Evolutionary conservation across 495 filamentous ascomycete genomes (phyloP).

Genomic region (Xylaria sp.): DNA sequence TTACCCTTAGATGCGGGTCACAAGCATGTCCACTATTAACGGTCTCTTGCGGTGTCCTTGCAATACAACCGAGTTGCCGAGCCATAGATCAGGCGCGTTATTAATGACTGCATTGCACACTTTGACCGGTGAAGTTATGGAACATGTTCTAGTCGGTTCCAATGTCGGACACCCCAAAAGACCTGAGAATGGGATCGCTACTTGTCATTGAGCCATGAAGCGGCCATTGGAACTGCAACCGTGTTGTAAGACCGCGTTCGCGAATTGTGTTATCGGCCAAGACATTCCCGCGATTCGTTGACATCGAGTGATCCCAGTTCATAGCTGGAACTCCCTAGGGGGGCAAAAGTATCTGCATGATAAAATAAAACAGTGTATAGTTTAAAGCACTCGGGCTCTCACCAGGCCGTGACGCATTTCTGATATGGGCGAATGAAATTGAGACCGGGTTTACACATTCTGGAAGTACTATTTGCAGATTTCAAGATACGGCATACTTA

Average conservation of each 20-base stretch:
- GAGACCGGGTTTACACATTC: neutral
- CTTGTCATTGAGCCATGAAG: conserved; percentile 19
- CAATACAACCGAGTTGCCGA: neutral
- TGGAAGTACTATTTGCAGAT: neutral
- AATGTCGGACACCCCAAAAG: neutral
- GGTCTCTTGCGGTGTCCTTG: conserved; percentile 1
- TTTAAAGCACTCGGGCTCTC: neutral
- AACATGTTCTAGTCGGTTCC: conserved; percentile 7
- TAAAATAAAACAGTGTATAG: neutral
- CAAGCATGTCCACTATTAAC: conserved; percentile 2
- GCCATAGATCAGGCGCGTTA: neutral
- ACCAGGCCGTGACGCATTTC: neutral
- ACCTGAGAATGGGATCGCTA: neutral
- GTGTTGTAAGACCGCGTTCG: conserved; percentile 4
- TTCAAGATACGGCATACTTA: neutral
- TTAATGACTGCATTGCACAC: conserved; percentile 12
- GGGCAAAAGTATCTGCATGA: neutral
- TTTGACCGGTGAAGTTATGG: conserved; percentile 17
- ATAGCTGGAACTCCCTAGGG: neutral
- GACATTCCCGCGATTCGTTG: neutral
- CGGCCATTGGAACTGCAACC: conserved; percentile 8
- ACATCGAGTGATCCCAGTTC: neutral
- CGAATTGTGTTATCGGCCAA: conserved; percentile 14
- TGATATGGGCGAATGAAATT: neutral
- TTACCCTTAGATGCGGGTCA: neutral